These are phyloP conservation scores for Phytophthora colocasiae DNA, from an alignment of 352 stramenopile species.

Conservation along the genomic window DNA sequence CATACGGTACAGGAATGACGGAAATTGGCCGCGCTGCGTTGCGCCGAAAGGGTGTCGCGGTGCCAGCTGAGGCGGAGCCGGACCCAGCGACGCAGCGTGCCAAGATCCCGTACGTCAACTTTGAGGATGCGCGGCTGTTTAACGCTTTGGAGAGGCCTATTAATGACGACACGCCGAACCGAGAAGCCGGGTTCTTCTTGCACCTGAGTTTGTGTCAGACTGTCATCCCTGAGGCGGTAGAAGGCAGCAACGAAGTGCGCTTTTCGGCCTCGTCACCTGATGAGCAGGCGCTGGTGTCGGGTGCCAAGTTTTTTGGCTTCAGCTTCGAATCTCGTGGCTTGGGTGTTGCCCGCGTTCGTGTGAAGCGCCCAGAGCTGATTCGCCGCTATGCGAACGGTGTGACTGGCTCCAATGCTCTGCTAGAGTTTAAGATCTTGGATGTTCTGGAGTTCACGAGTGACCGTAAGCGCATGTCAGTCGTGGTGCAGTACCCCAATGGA, in stretches of 20 bases:
- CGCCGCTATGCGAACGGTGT: slow-evolving; percentile 34
- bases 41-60: slow-evolving; percentile 64
- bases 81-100: slow-evolving; percentile 17
- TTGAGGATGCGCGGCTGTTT: slow-evolving; percentile 66
- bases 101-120: slow-evolving; percentile 84
- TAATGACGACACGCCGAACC: slow-evolving; percentile 33
- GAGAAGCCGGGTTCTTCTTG: slow-evolving; percentile 85
- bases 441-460: slow-evolving; percentile 97
- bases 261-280: slow-evolving; percentile 87
- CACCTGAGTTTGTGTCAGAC: slow-evolving; percentile 86
- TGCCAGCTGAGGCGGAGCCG: slow-evolving; percentile 50
- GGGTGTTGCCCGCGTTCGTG: slow-evolving; percentile 65
- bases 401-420: slow-evolving; percentile 50
- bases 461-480: slow-evolving; percentile 83
- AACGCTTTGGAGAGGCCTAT: slow-evolving; percentile 45
- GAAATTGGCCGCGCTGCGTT: slow-evolving; percentile 80
- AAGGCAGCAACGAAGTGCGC: slow-evolving; percentile 60
- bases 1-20: slow-evolving; percentile 91
- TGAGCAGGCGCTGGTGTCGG: slow-evolving; percentile 91
- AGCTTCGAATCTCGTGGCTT: slow-evolving; percentile 73
- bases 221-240: slow-evolving; percentile 70
- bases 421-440: slow-evolving; percentile 90
- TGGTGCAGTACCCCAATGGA: slow-evolving; percentile 75
- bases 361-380: slow-evolving; percentile 46
- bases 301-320: slow-evolving; percentile 83